Evolutionary conservation across 495 filamentous ascomycete species (phyloP).

Genomic region (Parmelia sp.): DNA sequence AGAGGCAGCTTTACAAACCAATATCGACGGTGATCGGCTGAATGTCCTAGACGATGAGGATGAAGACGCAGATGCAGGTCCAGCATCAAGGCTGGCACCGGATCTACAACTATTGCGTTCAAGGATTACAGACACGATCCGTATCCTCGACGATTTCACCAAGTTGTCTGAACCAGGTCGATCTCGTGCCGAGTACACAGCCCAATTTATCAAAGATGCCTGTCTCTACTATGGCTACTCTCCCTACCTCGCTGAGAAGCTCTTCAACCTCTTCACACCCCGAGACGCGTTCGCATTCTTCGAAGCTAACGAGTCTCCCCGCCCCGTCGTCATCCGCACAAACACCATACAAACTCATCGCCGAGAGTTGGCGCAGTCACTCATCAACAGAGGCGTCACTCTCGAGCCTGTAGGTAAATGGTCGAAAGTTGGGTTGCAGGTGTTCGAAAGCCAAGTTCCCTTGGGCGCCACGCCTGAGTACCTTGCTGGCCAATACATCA

Average conservation of each 20-base stretch:
- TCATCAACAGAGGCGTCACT: conserved; percentile 96
- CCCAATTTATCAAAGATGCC: conserved; percentile 82
- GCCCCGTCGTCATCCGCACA: conserved; percentile 83
- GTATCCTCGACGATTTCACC: conserved; percentile 80
- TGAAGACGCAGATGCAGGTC: conserved; percentile 44
- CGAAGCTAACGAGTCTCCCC: conserved; percentile 90
- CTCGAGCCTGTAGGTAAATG: conserved; percentile 97
- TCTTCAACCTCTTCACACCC: conserved; percentile 84
- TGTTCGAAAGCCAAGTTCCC: conserved; percentile 90
- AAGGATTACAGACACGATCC: conserved; percentile 87
- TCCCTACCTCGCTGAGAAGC: conserved; percentile 74
- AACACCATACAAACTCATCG: conserved; percentile 93
- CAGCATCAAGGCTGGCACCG: conserved; percentile 59
- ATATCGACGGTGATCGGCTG: conserved; percentile 77
- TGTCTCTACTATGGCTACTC: conserved; percentile 92
- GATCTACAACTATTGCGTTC: conserved; percentile 85
- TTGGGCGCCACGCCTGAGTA: conserved; percentile 98
- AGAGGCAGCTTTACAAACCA: conserved; percentile 87
- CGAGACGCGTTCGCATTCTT: conserved; percentile 97
- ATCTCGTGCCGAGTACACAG: conserved; percentile 79
- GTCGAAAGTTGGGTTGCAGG: conserved; percentile 94
- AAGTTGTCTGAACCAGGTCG: conserved; percentile 69
- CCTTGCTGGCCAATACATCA: conserved; percentile 92
- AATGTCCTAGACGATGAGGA: conserved; percentile 59
- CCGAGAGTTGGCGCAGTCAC: conserved; percentile 81